These are phyloP conservation scores for Avena insularis DNA, from an alignment of 176 grass and related monocot species.

Conservation along the genomic window DNA sequence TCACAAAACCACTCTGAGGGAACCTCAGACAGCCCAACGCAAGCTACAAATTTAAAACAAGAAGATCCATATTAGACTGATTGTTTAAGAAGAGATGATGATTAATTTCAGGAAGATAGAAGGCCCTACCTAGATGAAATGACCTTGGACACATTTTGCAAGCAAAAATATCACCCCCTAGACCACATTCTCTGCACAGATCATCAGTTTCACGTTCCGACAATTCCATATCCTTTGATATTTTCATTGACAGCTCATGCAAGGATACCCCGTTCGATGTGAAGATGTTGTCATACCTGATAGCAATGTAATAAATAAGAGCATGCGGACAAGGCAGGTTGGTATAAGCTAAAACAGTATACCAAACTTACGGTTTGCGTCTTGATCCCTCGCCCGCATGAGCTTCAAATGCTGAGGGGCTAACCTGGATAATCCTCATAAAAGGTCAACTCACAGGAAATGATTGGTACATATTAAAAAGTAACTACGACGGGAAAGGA, in stretches of 20 bases:
- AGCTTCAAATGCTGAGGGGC: constrained; percentile 94
- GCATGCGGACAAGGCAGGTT: background rate
- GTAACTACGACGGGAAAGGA: constrained; percentile 23
- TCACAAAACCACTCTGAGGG: constrained; percentile 90
- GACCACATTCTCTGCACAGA: constrained; percentile 86
- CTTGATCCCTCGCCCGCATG: constrained; percentile 90
- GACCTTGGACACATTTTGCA: constrained; percentile 95
- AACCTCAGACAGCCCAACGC: constrained; percentile 61
- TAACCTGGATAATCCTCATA: constrained; percentile 70
- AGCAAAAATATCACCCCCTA: constrained; percentile 82
- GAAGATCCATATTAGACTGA: constrained; percentile 5
- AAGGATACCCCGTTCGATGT: constrained; percentile 96
- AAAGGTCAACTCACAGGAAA: constrained; percentile 32
- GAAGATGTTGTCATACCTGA: constrained; percentile 97
- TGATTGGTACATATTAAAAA: constrained; percentile 1
- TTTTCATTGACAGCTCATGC: constrained; percentile 87
- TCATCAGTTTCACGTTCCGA: constrained; percentile 78
- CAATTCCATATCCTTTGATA: constrained; percentile 74
- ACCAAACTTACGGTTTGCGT: constrained; percentile 84
- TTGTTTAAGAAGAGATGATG: background rate
- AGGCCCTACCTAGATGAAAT: constrained; percentile 77
- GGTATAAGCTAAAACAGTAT: constrained; percentile 24
- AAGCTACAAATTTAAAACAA: constrained; percentile 61
- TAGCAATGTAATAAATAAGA: constrained; percentile 44
- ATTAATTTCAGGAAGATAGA: background rate